Evolutionary conservation across 164 flowering plant genomes (phyloP).

Genomic region (Stephania cephalantha): DNA sequence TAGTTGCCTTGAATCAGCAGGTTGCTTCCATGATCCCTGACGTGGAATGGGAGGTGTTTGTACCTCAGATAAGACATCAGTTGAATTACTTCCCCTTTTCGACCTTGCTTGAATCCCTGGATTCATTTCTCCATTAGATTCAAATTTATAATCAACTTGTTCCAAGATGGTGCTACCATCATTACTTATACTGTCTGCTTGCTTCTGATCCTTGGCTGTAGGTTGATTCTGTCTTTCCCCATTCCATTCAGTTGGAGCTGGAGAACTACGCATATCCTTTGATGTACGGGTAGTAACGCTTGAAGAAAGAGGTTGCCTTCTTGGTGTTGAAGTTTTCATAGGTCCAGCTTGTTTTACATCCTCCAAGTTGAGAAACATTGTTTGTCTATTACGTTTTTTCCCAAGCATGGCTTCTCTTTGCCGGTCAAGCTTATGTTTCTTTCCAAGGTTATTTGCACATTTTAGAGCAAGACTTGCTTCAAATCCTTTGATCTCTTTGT

Average conservation of each 20-base stretch:
- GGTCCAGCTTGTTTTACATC: slow-evolving; percentile 88
- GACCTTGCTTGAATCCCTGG: slow-evolving; percentile 40
- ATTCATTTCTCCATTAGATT: slow-evolving; percentile 54
- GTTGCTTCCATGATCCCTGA: slow-evolving; percentile 73
- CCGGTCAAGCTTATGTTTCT: slow-evolving; percentile 68
- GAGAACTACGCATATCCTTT: slow-evolving; percentile 47
- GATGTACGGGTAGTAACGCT: slow-evolving; percentile 49
- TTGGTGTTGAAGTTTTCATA: slow-evolving; percentile 67
- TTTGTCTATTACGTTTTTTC: slow-evolving; percentile 80
- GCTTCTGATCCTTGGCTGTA: slow-evolving; percentile 49
- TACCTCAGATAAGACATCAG: slow-evolving; percentile 45
- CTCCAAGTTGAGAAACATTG: slow-evolving; percentile 81
- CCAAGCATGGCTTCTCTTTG: slow-evolving; percentile 89
- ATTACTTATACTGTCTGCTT: slow-evolving; percentile 33
- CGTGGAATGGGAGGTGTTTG: slow-evolving; percentile 40
- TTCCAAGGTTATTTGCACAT: slow-evolving; percentile 55
- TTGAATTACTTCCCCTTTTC: slow-evolving; percentile 43
- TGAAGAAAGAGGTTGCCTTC: slow-evolving; percentile 53
- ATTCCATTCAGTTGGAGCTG: slow-evolving; percentile 41
- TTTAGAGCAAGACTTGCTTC: slow-evolving; percentile 75
- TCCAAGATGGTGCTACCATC: slow-evolving; percentile 51
- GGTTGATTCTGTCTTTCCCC: slow-evolving; percentile 54
- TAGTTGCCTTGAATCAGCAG: slow-evolving; percentile 42
- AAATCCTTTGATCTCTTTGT: slow-evolving; percentile 58
- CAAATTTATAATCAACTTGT: slow-evolving; percentile 48